Conservation (phyloP, 768 basidiomycete species). For the Plicaturopsis crispa region DNA sequence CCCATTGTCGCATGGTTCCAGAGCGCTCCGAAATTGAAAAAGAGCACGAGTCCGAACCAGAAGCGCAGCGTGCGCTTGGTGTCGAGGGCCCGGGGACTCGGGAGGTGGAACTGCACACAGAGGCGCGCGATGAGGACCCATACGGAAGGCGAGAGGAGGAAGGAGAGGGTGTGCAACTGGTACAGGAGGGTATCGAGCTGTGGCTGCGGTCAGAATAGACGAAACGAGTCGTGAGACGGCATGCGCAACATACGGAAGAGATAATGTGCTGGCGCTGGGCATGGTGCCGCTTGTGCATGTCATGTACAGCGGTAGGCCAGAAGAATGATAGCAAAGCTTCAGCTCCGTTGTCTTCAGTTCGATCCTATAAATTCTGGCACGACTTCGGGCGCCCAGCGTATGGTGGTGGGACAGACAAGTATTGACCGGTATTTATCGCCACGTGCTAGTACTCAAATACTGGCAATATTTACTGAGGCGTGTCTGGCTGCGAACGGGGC, state of each 20-base stretch:
- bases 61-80: slow-evolving; percentile 58
- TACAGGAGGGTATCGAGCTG: slow-evolving; percentile 68
- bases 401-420: too few relatives aligned
- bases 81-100: slow-evolving; percentile 62
- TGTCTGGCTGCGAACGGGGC: too few relatives aligned
- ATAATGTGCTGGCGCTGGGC: slow-evolving; percentile 67
- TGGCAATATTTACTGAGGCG: too few relatives aligned
- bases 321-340: too few relatives aligned
- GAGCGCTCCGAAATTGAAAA: slow-evolving; percentile 51
- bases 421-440: too few relatives aligned
- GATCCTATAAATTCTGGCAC: too few relatives aligned
- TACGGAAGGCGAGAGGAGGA: slow-evolving; percentile 67
- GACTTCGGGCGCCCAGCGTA: too few relatives aligned
- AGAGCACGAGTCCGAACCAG: slow-evolving; percentile 51
- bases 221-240: slow-evolving; percentile 4
- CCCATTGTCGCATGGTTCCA: slow-evolving; percentile 55
- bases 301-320: too few relatives aligned
- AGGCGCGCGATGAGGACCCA: slow-evolving; percentile 47
- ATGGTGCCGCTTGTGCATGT: slow-evolving; percentile 57
- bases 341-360: too few relatives aligned
- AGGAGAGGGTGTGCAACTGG: slow-evolving; percentile 69
- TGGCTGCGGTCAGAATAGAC: slow-evolving; percentile 5
- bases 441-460: too few relatives aligned
- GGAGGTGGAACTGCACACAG: slow-evolving; percentile 55
- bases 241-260: slow-evolving; percentile 41